These are phyloP conservation scores for Rhizophagus clarus DNA, from an alignment of 192 early-diverging fungal genomes.

Conservation along the genomic window DNA sequence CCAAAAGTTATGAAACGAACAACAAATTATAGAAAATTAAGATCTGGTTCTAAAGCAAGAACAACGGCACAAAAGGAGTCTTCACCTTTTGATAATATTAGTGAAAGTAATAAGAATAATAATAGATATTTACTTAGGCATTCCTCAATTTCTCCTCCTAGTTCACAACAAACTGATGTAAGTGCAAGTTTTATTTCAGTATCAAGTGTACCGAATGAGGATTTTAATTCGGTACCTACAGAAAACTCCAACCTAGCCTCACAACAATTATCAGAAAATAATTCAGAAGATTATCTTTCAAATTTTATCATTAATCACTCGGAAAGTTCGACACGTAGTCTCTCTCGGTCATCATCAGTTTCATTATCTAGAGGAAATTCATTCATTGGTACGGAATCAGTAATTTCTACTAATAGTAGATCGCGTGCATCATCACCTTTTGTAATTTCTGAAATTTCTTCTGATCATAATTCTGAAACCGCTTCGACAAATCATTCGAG, in stretches of 20 bases:
- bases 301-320: neutral
- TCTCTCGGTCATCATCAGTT: neutral
- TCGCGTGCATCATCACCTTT: neutral
- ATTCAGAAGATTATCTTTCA: neutral
- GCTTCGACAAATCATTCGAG: neutral
- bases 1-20: neutral
- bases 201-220: neutral
- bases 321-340: neutral
- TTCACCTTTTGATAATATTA: neutral
- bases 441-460: neutral
- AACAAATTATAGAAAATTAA: neutral
- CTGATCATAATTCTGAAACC: neutral
- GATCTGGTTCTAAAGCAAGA: neutral
- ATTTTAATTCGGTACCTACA: neutral
- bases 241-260: neutral
- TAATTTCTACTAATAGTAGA: neutral
- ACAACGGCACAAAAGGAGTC: neutral
- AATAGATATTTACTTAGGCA: neutral
- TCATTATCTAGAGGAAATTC: neutral
- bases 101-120: neutral
- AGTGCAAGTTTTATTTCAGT: neutral
- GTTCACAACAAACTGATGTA: neutral
- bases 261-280: neutral
- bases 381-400: neutral
- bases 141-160: neutral